Conservation (phyloP, 2,329 filamentous ascomycete genomes). For the Nigrospora oryzae region DNA sequence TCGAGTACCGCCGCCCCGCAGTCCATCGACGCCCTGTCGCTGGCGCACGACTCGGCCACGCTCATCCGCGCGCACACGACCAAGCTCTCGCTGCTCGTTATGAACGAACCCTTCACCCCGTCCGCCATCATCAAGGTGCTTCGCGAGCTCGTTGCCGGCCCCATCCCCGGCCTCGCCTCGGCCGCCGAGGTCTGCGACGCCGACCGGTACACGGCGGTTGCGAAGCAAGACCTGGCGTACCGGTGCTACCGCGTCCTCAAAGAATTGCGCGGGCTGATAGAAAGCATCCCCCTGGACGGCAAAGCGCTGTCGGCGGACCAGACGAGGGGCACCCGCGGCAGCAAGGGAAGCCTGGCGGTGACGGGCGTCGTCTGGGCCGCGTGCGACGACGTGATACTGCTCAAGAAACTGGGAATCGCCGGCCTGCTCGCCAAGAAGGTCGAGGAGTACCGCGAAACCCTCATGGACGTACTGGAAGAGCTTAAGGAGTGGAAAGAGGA, state of each 20-base stretch:
- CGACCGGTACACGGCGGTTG: conserved; percentile 51
- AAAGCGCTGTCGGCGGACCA: conserved; percentile 37
- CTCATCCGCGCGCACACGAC: conserved; percentile 77
- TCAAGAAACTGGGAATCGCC: conserved; percentile 59
- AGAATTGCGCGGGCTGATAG: conserved; percentile 54
- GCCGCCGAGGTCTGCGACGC: conserved; percentile 59
- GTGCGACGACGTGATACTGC: conserved; percentile 62
- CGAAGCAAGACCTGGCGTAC: conserved; percentile 55
- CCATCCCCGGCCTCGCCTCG: conserved; percentile 67
- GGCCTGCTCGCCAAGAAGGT: conserved; percentile 65
- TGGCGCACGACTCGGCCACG: conserved; percentile 63
- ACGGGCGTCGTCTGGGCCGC: conserved; percentile 78
- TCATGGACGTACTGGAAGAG: conserved; percentile 79
- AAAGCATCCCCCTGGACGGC: conserved; percentile 51
- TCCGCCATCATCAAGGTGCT: conserved; percentile 65
- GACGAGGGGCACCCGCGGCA: conserved; percentile 31
- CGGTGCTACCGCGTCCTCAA: conserved; percentile 51
- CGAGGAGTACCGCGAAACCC: conserved; percentile 62
- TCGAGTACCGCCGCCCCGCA: conserved; percentile 5
- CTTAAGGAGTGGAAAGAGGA: conserved; percentile 73
- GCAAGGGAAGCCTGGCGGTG: conserved; percentile 48
- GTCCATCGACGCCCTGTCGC: conserved; percentile 50
- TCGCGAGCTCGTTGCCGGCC: conserved; percentile 59
- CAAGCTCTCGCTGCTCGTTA: conserved; percentile 77
- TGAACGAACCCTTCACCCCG: conserved; percentile 80